Percentiles rank a stretch among this genome's conserved stretches.
Evolutionary conservation across 345 rosid species (phyloP).

Genomic region (Odontarrhena argentea): DNA sequence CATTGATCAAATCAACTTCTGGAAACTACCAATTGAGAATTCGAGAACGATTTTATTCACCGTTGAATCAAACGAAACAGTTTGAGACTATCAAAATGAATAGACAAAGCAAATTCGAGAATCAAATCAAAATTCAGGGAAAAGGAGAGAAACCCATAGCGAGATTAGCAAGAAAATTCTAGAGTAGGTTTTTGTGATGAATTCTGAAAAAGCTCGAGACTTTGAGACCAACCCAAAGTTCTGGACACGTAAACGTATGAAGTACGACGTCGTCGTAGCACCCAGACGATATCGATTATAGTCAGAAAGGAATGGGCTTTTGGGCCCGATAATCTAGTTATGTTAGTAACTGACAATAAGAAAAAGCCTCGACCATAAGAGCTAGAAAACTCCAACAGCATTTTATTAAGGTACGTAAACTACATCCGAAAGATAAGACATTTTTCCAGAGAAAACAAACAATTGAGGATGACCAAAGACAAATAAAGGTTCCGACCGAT

Average conservation of each 20-base stretch:
- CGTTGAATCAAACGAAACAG: slow-evolving; percentile 10
- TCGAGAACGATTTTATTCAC: background rate
- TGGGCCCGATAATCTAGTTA: background rate
- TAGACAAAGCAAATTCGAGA: background rate
- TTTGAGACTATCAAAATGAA: background rate
- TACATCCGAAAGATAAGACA: background rate
- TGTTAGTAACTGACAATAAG: too few relatives aligned
- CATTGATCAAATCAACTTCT: slow-evolving; percentile 43
- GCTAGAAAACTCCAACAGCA: slow-evolving; percentile 23
- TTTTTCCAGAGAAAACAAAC: background rate
- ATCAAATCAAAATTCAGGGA: background rate
- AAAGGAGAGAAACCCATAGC: slow-evolving; percentile 4
- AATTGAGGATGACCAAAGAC: slow-evolving; percentile 8
- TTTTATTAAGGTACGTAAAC: slow-evolving; percentile 4
- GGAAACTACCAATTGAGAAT: slow-evolving; percentile 10
- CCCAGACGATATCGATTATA: background rate
- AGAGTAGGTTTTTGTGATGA: slow-evolving; percentile 28
- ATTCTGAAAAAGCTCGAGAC: background rate
- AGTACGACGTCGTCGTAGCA: background rate
- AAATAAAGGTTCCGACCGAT: slow-evolving; percentile 1
- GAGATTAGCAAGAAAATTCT: slow-evolving; percentile 14
- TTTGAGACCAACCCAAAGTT: background rate
- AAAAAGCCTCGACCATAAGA: too few relatives aligned
- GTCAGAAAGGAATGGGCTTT: background rate
- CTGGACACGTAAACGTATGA: background rate